Evolutionary conservation across 2,329 filamentous ascomycete genomes (phyloP), one percentile per base, ranked within the genome.

Genomic region (Sarocladiaceae sp.): DNA sequence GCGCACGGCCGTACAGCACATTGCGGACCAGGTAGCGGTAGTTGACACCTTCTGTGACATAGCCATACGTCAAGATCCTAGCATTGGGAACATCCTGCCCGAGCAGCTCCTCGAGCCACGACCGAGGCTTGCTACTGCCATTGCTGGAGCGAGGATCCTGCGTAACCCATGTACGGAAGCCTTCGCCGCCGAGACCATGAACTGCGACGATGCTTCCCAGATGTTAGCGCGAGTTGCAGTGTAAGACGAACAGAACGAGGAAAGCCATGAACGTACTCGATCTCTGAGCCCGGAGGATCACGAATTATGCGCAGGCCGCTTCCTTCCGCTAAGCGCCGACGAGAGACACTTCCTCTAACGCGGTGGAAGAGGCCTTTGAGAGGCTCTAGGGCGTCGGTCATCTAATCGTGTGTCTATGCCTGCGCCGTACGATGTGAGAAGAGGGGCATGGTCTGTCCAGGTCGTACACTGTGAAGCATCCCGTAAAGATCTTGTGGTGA

Each of bases 31-130:
- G 52, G 48, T 57, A 62, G 20, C 58, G 55, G 39, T 60, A 62
- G 46, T 55, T 59, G 17, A 53, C 42, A 8, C 55, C 58, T 20
- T 61, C 59, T 1, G 57, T 58, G 29, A 55, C 53, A 51, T 63
- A 63, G 40, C 51, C 54, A 33, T 61, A 63, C 3, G 60, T 60
- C 54, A 63, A 58, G 53, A 63, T 63, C 40, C 60, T 60, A 8
- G 60, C 61, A 40, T 58, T 57, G 44, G 60, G 58, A 1, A 63
- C 50, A 39, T 62, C 61, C 33, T 54, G 31, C 48, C 54, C 56
- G 2, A 62, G 55, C 22, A 62, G 53, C 23, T 61, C 57, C 37
- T 62, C 53, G 22, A 62, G 55, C 61, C 61, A 63, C 4, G 57
- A 52, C 53, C 56, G 59, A 35, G 61, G 47, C 28, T 56, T 56